Base-by-base conservation (phyloP, 495 filamentous ascomycete genomes). In the Hypomontagnella monticulosa region DNA sequence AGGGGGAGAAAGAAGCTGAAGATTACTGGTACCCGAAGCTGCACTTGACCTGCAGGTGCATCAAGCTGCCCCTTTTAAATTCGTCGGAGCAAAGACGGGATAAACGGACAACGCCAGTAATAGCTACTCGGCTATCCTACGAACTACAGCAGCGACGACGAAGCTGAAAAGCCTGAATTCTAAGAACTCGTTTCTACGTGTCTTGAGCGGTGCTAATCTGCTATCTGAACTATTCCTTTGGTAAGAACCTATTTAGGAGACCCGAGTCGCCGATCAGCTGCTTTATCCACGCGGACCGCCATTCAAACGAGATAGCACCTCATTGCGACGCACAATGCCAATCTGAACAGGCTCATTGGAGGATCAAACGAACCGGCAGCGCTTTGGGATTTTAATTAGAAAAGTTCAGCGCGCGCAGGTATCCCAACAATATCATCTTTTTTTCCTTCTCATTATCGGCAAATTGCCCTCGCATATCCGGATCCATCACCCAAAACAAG, bases 291-390 rank as follows among this genome's bases (percentile, higher is more conserved):
- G 54, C 55, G 66, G 49, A 59, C 63, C 59, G 49, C 56, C 37
- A 37, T 53, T 58, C 66, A 61, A 57, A 65, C 61, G 34, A 70
- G 56, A 70, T 49, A 70, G 60, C 66, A 56, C 40, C 33, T 63
- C 55, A 53, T 41, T 65, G 57, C 47, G 60, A 62, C 66, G 57
- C 66, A 70, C 66, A 65, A 70, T 70, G 57, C 43, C 53, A 65
- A 66, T 61, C 61, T 70, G 57, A 70, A 58, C 53, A 46, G 63
- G 61, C 60, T 67, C 32, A 72, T 74, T 74, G 66, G 69, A 74
- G 64, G 51, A 65, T 46, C 60, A 72, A 65, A 69, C 69, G 57
- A 68, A 67, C 66, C 58, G 63, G 67, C 63, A 61, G 61, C 69
- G 51, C 65, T 65, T 48, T 52, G 57, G 53, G 61, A 63, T 68